Evolutionary conservation across 345 rosid genomes (phyloP).

Genomic region (Viola odorata): DNA sequence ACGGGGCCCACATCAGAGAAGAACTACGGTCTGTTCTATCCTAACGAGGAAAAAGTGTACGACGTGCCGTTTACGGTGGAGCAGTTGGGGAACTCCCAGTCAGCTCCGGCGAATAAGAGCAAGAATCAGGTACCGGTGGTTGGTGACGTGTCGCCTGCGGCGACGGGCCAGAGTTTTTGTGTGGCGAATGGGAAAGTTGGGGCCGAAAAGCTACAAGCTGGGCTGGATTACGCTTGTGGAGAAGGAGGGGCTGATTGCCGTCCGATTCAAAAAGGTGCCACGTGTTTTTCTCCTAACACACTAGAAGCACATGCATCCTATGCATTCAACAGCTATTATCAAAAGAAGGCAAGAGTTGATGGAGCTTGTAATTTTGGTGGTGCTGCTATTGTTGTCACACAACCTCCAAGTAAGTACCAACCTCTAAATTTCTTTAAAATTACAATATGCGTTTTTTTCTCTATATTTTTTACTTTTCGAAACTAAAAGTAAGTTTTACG

Average conservation of each 20-base stretch:
- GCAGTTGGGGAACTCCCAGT: conserved; percentile 1
- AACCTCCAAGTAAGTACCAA: conserved; percentile 67
- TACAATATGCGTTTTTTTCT: background rate
- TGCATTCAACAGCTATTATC: conserved; percentile 91
- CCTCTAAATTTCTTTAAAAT: too few relatives aligned
- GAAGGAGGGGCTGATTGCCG: conserved; percentile 85
- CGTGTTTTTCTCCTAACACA: conserved; percentile 71
- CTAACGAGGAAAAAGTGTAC: conserved; percentile 21
- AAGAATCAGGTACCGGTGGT: conserved; percentile 33
- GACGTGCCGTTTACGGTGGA: conserved; percentile 14
- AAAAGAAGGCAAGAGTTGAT: conserved; percentile 56
- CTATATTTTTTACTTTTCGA: background rate
- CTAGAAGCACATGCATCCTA: conserved; percentile 89
- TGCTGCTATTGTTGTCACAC: conserved; percentile 70
- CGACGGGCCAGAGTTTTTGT: conserved; percentile 50
- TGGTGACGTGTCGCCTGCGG: background rate
- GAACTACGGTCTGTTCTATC: conserved; percentile 26
- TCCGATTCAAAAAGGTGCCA: conserved; percentile 62
- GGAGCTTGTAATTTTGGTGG: conserved; percentile 88
- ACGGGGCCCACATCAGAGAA: conserved; percentile 27
- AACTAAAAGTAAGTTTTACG: background rate
- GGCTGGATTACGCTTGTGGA: conserved; percentile 79
- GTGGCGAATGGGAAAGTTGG: conserved; percentile 66
- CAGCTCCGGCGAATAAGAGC: conserved; percentile 27
- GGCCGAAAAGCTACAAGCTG: conserved; percentile 57